Evolutionary conservation across 2,329 filamentous ascomycete genomes (phyloP).

Genomic region (Aspergillus nomiae): DNA sequence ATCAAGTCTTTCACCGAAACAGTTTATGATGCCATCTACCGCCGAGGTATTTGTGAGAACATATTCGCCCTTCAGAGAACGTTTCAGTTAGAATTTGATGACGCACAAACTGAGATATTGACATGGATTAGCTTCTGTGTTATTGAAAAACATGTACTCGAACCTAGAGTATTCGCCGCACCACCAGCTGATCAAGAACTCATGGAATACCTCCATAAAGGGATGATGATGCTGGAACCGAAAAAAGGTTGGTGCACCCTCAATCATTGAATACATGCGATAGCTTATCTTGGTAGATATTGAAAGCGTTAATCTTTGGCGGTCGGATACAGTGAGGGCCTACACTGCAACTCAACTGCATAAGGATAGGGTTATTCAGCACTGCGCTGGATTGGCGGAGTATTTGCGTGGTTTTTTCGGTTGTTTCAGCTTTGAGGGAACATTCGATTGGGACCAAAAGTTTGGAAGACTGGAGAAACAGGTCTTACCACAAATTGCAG

Average conservation of each 20-base stretch:
- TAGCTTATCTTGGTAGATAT: neutral
- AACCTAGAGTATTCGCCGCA: neutral
- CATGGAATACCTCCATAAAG: neutral
- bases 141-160: neutral
- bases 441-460: neutral
- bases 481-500: neutral
- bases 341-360: neutral
- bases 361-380: neutral
- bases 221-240: neutral
- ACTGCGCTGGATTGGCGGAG: neutral
- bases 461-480: neutral
- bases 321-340: slow-evolving; percentile 8
- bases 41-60: neutral
- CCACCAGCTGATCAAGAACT: neutral
- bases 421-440: neutral
- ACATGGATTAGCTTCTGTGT: neutral
- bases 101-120: slow-evolving; percentile 1
- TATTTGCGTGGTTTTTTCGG: neutral
- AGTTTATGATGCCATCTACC: neutral
- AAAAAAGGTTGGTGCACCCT: neutral
- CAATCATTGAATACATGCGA: no score
- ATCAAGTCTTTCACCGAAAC: neutral
- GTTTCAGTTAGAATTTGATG: neutral
- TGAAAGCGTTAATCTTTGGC: slow-evolving; percentile 4
- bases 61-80: neutral